Percentiles rank a stretch among this genome's conserved stretches.
These are phyloP conservation scores for Gossypium davidsonii DNA, from an alignment of 441 rosid genomes.

Conservation along the genomic window DNA sequence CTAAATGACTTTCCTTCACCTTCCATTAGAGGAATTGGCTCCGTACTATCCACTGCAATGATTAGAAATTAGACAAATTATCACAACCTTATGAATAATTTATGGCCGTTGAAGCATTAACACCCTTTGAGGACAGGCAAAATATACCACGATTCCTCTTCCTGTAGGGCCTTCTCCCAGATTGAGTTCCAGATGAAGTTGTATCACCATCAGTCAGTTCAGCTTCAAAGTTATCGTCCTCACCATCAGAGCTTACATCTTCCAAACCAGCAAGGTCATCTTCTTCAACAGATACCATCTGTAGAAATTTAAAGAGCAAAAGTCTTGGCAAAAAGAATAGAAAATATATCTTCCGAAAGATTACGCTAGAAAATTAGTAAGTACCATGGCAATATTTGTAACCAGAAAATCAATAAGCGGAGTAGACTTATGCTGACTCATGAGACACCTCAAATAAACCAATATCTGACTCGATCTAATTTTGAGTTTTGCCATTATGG, in stretches of 20 bases:
- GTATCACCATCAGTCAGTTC: slow-evolving; percentile 81
- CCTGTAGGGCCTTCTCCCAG: slow-evolving; percentile 68
- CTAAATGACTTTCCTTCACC: slow-evolving; percentile 95
- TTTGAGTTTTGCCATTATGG: background rate
- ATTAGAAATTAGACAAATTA: slow-evolving; percentile 16
- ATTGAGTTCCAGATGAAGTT: slow-evolving; percentile 56
- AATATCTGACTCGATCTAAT: background rate
- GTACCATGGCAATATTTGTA: background rate
- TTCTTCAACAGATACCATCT: slow-evolving; percentile 96
- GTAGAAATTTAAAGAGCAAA: slow-evolving; percentile 19
- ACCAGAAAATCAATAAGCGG: slow-evolving; percentile 2
- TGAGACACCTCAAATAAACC: background rate
- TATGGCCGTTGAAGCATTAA: slow-evolving; percentile 4
- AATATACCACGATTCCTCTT: slow-evolving; percentile 71
- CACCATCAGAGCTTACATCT: slow-evolving; percentile 92
- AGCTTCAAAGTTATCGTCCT: slow-evolving; percentile 95
- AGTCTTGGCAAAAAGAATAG: background rate
- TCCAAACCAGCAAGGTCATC: slow-evolving; percentile 99
- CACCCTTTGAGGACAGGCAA: slow-evolving; percentile 5
- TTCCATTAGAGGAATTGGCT: slow-evolving; percentile 91
- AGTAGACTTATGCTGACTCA: background rate
- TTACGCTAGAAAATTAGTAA: background rate
- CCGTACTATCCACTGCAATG: slow-evolving; percentile 52
- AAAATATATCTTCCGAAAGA: background rate
- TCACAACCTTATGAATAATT: slow-evolving; percentile 2